A percentile compares a stretch with the other conserved stretches of the same genome.
Conservation (phyloP, 2,329 filamentous ascomycete genomes). For the Cordyceps tenuipes region DNA sequence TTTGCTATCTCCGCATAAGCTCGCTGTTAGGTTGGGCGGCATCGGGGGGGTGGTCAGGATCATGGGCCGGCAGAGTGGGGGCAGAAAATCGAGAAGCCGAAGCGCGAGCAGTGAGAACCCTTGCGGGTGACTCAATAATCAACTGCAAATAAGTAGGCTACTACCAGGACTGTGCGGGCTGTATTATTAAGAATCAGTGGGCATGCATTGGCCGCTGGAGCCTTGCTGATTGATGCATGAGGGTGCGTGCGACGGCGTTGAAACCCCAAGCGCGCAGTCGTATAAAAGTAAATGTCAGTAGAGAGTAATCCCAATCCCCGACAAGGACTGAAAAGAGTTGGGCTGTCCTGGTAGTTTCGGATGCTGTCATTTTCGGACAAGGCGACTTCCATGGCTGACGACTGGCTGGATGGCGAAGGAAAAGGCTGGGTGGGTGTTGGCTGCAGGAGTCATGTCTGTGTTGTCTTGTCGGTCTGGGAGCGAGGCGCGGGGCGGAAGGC, state of each 20-base stretch:
- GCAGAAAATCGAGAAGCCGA: not conserved
- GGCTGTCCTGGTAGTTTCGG: not conserved
- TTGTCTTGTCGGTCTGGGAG: not conserved
- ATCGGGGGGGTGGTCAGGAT: not conserved
- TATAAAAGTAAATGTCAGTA: not conserved
- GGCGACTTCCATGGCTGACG: not conserved
- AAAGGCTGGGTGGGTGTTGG: not conserved
- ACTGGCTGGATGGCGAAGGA: not conserved
- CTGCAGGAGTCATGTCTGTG: not conserved
- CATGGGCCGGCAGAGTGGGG: not conserved
- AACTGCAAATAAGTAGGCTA: not conserved
- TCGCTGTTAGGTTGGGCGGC: not conserved
- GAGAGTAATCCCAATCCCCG: not conserved
- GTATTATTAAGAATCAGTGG: not conserved
- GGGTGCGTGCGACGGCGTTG: not conserved
- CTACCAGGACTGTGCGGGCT: not conserved
- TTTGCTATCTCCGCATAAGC: not conserved
- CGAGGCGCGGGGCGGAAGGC: not conserved
- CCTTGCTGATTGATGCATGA: not conserved
- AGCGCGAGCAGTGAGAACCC: conserved; percentile 4
- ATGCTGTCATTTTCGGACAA: not conserved
- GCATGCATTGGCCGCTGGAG: not conserved
- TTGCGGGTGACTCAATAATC: not conserved
- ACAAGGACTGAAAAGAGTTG: not conserved
- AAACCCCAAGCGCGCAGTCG: not conserved